Conservation (phyloP, 169 alveolate species). For the Plasmodium sp. region DNA sequence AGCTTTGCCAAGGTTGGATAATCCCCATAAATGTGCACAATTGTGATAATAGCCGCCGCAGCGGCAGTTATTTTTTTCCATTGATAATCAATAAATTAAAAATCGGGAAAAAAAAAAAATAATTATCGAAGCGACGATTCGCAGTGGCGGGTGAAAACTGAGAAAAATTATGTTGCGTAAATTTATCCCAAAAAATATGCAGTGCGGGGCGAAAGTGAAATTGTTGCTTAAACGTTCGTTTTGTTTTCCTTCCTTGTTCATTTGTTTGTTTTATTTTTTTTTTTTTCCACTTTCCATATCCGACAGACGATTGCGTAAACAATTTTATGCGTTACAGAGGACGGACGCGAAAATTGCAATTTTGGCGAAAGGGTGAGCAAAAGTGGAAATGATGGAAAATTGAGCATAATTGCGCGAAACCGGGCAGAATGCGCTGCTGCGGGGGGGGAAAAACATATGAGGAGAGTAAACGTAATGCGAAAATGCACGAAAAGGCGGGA, state of each 20-base stretch:
- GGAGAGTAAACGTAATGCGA: not conserved
- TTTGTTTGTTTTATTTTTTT: too few relatives aligned
- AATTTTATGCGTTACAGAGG: not conserved
- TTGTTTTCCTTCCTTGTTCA: not conserved
- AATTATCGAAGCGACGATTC: not conserved
- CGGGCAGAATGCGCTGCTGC: not conserved
- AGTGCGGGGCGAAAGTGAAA: not conserved
- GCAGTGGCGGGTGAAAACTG: not conserved
- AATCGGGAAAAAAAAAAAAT: not conserved
- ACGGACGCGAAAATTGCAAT: not conserved
- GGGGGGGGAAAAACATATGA: not conserved
- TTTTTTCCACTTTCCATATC: not conserved
- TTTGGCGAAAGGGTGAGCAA: not conserved
- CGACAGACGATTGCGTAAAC: not conserved
- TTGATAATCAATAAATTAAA: not conserved
- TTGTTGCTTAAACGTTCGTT: not conserved
- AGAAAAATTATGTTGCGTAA: not conserved
- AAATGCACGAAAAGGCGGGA: not conserved
- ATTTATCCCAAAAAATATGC: not conserved
- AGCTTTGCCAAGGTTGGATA: not conserved
- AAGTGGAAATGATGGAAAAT: not conserved
- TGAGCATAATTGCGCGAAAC: not conserved
- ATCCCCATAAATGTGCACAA: not conserved
- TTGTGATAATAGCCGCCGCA: not conserved
- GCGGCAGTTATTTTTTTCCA: not conserved